Base-by-base conservation (phyloP, 306 rosid genomes). In the Fagus crenata region DNA sequence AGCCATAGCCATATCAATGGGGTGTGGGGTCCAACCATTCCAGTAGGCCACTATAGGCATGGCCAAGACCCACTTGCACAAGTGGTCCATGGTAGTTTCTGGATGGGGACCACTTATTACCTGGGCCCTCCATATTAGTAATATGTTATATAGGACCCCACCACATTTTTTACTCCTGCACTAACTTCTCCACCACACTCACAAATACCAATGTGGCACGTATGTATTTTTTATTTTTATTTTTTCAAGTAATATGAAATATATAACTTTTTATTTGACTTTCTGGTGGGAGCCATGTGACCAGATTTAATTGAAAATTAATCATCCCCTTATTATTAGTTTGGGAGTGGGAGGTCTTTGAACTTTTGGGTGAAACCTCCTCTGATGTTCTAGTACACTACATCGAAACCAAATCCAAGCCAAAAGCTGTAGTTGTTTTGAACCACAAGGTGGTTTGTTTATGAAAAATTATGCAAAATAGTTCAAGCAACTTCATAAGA, bases 71-170 rank as follows among this genome's bases (percentile, higher is more conserved):
- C 46, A 72, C 43, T 61, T 40, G 72, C 18, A 7, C 8, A 51
- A 40, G 58, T 72, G 82, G 82, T 79, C 82, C 68, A 37, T 14
- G 11, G 12, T 77, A 37, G 54, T 31, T 28, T 67, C 17, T 40
- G 14, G 17, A 17, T 5, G 63, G 18, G 73, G 37, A 9, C 31
- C 35, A 9, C 12, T 31, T 8, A 0, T 58, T 28, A 13, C 36
- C 32, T 22, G 63, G 35, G 1, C 35, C 36, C 65, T 28, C 65
- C 65, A 58, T 7, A 7, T 58, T 2, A 28, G 11, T 1, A 22
- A 11, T 2, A 6, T 1, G 46, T 7, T 49, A 36, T 4, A 42
- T 54, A 43, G 42, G 58, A 36, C 53, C 40, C 55, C 41, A 11
- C 15, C 35, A 17, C 72, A 58, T 12, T 8, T 56, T 49, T 22